phyloP scores from a whole-genome alignment of 1,139 yeast genomes.

The Blastobotrys aristatus region DNA sequence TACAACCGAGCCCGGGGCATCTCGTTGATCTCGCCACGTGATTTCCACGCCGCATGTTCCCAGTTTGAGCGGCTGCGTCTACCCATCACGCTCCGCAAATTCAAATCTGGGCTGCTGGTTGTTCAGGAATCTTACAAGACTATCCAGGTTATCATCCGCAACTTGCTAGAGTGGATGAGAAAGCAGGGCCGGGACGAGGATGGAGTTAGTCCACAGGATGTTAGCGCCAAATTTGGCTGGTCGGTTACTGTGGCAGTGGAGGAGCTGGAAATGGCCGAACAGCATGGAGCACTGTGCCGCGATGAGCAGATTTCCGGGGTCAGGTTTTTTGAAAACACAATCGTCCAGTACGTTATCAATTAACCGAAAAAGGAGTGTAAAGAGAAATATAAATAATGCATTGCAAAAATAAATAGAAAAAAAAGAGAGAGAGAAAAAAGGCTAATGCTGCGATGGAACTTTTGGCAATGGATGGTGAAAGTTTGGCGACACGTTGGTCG shows the following conservation, averaged over 20 bases:
- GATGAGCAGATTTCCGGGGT: conserved; percentile 65
- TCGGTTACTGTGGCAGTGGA: conserved; percentile 64
- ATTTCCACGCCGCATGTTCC: conserved; percentile 48
- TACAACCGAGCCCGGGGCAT: conserved; percentile 60
- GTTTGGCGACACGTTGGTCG: conserved; percentile 1
- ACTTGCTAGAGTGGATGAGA: conserved; percentile 35
- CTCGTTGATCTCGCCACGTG: conserved; percentile 54
- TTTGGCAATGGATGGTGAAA: conserved; percentile 13
- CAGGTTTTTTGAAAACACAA: conserved; percentile 33
- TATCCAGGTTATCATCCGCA: conserved; percentile 32
- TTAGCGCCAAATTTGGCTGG: conserved; percentile 60
- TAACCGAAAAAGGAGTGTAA: conserved; percentile 4
- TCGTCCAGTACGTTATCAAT: conserved; percentile 14
- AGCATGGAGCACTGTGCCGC: conserved; percentile 52
- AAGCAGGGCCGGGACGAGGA: conserved; percentile 25
- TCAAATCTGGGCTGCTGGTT: conserved; percentile 41
- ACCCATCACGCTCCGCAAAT: conserved; percentile 41
- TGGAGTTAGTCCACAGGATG: conserved; percentile 43
- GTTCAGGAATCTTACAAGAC: conserved; percentile 42
- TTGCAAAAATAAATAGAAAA: neutral
- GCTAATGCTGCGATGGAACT: conserved; percentile 6
- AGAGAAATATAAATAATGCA: conserved; percentile 3
- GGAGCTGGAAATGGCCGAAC: conserved; percentile 58
- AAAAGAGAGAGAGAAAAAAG: neutral
- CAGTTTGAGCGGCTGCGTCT: conserved; percentile 44